Percentiles rank a stretch among this genome's conserved stretches.
Evolutionary conservation across 805 yeast species (phyloP).

Genomic region (Cyberlindnera mycetangii): DNA sequence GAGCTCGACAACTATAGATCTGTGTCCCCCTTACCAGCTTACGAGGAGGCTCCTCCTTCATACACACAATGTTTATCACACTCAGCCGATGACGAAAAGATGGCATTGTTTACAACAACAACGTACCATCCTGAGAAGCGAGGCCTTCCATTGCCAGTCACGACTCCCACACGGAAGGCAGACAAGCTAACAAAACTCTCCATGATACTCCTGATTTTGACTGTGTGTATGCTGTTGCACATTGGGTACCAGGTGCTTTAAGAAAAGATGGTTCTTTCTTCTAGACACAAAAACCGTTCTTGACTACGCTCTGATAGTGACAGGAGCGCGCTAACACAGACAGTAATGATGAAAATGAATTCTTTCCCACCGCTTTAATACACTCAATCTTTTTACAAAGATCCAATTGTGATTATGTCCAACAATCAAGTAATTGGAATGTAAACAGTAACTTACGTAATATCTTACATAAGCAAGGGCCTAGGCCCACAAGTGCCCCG

Average conservation of each 20-base stretch:
- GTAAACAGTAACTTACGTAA: too few species aligned
- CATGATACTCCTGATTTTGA: neutral
- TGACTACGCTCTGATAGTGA: neutral
- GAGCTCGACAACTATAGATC: conserved; percentile 1
- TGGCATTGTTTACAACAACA: neutral
- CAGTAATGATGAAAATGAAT: too few species aligned
- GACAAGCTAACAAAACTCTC: neutral
- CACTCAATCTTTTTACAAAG: too few species aligned
- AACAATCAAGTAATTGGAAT: too few species aligned
- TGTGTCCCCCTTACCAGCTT: neutral
- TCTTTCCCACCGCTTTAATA: too few species aligned
- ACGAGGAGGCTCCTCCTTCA: neutral
- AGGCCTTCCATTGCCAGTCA: conserved; percentile 4
- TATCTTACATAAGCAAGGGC: too few species aligned
- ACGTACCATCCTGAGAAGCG: neutral
- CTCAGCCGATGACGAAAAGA: neutral
- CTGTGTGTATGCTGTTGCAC: neutral
- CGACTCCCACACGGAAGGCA: neutral
- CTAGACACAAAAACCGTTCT: too few species aligned
- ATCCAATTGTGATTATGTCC: too few species aligned
- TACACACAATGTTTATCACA: neutral
- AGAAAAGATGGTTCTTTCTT: too few species aligned
- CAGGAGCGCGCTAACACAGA: too few species aligned
- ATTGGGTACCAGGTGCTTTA: neutral
- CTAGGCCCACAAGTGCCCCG: too few species aligned